Base-by-base conservation (phyloP, 2,329 filamentous ascomycete genomes). In the Claviceps maximensis region DNA sequence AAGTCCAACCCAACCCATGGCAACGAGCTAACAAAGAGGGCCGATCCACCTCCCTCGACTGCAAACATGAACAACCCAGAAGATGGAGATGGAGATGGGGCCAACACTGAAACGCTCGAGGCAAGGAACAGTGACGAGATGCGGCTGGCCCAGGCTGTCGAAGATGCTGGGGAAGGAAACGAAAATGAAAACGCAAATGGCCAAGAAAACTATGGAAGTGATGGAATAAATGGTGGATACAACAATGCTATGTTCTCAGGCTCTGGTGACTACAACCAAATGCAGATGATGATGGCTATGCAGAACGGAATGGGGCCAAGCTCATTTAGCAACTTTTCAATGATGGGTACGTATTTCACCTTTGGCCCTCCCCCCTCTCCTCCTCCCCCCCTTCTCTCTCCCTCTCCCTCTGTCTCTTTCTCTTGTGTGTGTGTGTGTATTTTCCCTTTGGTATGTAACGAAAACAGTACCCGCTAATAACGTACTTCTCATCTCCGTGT, bases 271-370 rank as follows among this genome's bases (percentile, higher is more conserved):
- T 83, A 87, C 68, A 85, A 82, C 63, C 82, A 86, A 74, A 87
- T 90, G 82, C 84, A 87, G 67, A 80, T 81, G 82, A 80, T 87
- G 83, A 84, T 86, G 82, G 74, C 81, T 69, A 79, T 89, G 85
- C 77, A 86, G 69, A 78, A 85, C 62, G 79, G 79, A 59, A 83
- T 83, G 77, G 73, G 72, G 46, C 67, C 73, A 31, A 74, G 71
- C 59, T 69, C 70, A 2, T 83, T 82, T 62, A 74, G 74, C 54
- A 72, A 71, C 56, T 84, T 84, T 63, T 76, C 85, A 51, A 89
- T 91, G 82, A 95, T 96, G 87, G 87, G 90, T 96, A 80, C 66
- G 87, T 76, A 27, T 44, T 44, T 42, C 40, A 42, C 21, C 42
- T 29, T 41, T 25, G n/a, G n/a, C n/a, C n/a, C n/a, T n/a, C n/a